Percentiles rank a stretch among this genome's conserved stretches.
phyloP scores from a whole-genome alignment of 208 protist genomes.

The Leishmania braziliensis region DNA sequence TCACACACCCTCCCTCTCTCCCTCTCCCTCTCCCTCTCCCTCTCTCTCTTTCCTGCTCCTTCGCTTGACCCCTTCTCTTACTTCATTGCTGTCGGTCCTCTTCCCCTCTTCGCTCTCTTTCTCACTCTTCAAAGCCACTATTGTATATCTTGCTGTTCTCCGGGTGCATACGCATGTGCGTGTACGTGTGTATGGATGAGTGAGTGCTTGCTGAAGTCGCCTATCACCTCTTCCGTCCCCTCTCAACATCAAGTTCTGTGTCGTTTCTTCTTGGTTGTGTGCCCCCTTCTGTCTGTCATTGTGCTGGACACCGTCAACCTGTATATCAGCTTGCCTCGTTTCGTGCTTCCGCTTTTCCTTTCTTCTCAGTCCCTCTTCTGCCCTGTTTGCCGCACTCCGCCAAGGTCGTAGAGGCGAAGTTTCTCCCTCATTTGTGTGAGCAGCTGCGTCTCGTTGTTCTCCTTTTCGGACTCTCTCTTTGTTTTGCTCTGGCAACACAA shows the following conservation, averaged over 20 bases:
- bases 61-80: slow-evolving; percentile 3
- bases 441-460: background rate
- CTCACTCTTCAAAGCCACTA: background rate
- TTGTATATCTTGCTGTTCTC: background rate
- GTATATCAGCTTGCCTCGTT: background rate
- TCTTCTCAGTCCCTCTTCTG: background rate
- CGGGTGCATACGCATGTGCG: background rate
- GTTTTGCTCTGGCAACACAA: background rate
- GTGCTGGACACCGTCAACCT: background rate
- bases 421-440: background rate
- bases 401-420: background rate
- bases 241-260: background rate
- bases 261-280: background rate
- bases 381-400: background rate
- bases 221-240: background rate
- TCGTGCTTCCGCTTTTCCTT: background rate
- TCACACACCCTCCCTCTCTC: background rate
- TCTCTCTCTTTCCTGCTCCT: background rate
- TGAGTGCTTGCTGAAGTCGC: background rate
- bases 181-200: slow-evolving; percentile 2
- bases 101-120: slow-evolving; percentile 14
- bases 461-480: background rate
- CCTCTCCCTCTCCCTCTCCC: background rate
- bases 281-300: background rate
- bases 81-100: background rate